Evolutionary conservation across 306 rosid genomes (phyloP).

Genomic region (Ochetophila trinervis): DNA sequence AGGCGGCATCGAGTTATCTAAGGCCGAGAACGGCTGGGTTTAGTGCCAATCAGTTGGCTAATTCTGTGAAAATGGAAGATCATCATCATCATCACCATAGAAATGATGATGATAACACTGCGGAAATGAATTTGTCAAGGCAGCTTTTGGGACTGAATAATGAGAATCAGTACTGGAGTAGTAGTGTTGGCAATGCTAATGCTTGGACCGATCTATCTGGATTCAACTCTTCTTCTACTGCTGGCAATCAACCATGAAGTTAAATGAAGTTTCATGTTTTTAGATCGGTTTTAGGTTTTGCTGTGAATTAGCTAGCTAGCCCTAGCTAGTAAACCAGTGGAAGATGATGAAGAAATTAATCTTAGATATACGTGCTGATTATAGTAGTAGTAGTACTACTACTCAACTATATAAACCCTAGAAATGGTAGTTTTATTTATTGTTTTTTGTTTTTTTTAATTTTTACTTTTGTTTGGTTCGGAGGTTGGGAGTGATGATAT

Average conservation of each 20-base stretch:
- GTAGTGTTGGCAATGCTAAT: conserved; percentile 26
- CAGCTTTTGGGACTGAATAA: conserved; percentile 48
- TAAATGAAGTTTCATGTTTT: no score
- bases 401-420: conserved; percentile 51
- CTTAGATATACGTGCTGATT: no score
- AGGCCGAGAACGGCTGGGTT: no score
- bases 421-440: conserved; percentile 30
- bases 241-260: conserved; percentile 40
- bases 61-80: conserved; percentile 70
- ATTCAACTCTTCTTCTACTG: conserved; percentile 53
- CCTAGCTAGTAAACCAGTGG: background rate
- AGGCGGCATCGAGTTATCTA: no score
- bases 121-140: conserved; percentile 51
- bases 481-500: background rate
- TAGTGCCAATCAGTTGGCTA: conserved; percentile 36
- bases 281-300: conserved; percentile 11
- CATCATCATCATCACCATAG: no score
- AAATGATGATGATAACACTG: no score
- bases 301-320: background rate
- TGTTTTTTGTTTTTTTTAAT: background rate
- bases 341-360: conserved; percentile 1
- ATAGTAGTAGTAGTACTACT: no score
- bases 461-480: background rate
- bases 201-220: conserved; percentile 67
- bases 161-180: conserved; percentile 55